A percentile compares a stretch with the other conserved stretches of the same genome.
Evolutionary conservation across 163 green algal species (phyloP).

Genomic region (Chloromonas sp.): DNA sequence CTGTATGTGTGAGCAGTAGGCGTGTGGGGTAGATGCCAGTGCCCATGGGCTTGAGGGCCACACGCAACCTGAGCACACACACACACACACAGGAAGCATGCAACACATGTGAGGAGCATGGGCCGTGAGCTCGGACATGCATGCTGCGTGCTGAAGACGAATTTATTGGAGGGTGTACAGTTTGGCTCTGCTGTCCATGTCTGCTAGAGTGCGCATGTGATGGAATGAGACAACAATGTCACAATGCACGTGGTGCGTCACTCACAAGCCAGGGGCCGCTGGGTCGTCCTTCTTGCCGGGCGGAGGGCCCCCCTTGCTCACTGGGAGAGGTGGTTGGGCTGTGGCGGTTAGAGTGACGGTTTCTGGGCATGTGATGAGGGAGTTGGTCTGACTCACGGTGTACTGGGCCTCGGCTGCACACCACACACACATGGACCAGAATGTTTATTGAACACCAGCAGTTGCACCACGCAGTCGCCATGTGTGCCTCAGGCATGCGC

Average conservation of each 20-base stretch:
- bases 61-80: constrained; percentile 14
- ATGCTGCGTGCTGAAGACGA: no score
- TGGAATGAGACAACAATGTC: no score
- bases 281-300: background rate
- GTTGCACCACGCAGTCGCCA: no score
- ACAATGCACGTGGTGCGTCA: background rate
- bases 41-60: constrained; percentile 47
- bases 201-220: no score
- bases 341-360: constrained; percentile 24
- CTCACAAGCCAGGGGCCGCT: background rate
- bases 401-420: constrained; percentile 29
- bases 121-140: no score
- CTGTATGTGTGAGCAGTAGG: constrained; percentile 46
- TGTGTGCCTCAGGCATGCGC: no score
- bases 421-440: background rate
- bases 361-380: constrained; percentile 30
- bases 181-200: no score
- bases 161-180: no score
- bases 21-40: constrained; percentile 62
- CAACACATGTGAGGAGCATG: no score
- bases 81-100: background rate
- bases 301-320: background rate
- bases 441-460: no score
- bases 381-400: constrained; percentile 47
- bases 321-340: background rate